These are phyloP conservation scores for Olyra latifolia DNA, from an alignment of 176 grass and related monocot genomes.

Conservation along the genomic window DNA sequence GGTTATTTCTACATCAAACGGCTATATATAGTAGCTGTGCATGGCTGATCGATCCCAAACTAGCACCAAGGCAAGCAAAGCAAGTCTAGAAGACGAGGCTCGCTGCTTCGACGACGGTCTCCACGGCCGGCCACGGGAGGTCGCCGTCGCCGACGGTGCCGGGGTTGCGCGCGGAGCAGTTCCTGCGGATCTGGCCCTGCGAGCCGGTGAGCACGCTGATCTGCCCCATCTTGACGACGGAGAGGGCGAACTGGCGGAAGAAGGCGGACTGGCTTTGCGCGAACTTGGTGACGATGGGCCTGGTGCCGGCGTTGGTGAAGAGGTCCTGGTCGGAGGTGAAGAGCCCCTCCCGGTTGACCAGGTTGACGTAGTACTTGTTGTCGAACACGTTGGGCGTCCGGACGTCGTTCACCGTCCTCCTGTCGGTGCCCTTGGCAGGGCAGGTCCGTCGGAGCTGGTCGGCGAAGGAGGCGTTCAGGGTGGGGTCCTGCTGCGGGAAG, in stretches of 20 bases:
- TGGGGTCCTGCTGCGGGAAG: conserved; percentile 46
- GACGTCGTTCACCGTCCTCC: conserved; percentile 48
- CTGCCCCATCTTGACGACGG: conserved; percentile 78
- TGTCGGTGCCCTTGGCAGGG: conserved; percentile 31
- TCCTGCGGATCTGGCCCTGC: conserved; percentile 53
- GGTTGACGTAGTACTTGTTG: conserved; percentile 78
- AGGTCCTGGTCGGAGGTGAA: conserved; percentile 85
- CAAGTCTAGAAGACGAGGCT: conserved; percentile 20
- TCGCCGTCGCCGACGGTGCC: not conserved
- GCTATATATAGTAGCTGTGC: not conserved
- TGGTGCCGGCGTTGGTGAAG: conserved; percentile 38
- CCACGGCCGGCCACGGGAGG: not conserved
- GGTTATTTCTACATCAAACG: not conserved
- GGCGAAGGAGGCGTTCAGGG: conserved; percentile 39
- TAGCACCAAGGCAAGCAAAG: not conserved
- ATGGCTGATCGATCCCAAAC: not conserved
- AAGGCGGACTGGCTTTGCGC: conserved; percentile 31
- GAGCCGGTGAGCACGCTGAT: conserved; percentile 58
- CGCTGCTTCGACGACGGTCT: not conserved
- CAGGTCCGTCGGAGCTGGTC: conserved; percentile 36
- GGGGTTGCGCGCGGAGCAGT: conserved; percentile 54
- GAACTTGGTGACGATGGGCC: conserved; percentile 18
- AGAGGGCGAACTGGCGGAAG: conserved; percentile 50
- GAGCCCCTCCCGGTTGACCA: conserved; percentile 60
- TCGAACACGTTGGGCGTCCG: conserved; percentile 61